A percentile compares a stretch with the other conserved stretches of the same genome.
These are phyloP conservation scores for Leccinellum rugosiceps DNA, from an alignment of 768 basidiomycete species.

Conservation along the genomic window DNA sequence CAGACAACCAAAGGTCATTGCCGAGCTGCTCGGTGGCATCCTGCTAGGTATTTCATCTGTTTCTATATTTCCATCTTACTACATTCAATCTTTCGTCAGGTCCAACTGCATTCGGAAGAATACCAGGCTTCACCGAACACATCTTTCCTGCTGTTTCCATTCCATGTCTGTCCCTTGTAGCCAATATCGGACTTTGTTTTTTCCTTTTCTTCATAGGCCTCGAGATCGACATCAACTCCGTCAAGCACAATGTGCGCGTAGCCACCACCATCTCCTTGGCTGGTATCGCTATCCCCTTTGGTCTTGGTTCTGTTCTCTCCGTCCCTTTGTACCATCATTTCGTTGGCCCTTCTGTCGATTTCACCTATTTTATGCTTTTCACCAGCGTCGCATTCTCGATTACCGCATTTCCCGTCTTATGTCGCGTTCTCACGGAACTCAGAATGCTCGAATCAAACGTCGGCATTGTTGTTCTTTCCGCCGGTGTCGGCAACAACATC, in stretches of 20 bases:
- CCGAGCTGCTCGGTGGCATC: conserved; percentile 86
- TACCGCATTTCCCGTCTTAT: conserved; percentile 83
- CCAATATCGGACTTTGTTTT: conserved; percentile 84
- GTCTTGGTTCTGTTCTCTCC: conserved; percentile 69
- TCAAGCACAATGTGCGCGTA: conserved; percentile 71
- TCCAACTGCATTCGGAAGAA: conserved; percentile 68
- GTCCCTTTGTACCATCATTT: conserved; percentile 56
- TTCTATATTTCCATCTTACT: conserved; percentile 12
- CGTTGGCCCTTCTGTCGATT: conserved; percentile 60
- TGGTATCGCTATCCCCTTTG: conserved; percentile 88
- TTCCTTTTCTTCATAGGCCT: conserved; percentile 94
- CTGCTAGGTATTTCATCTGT: conserved; percentile 58
- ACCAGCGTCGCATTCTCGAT: conserved; percentile 89
- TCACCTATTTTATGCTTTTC: conserved; percentile 93
- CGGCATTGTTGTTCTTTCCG: conserved; percentile 88
- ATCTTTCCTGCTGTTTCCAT: conserved; percentile 75
- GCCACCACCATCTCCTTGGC: conserved; percentile 70
- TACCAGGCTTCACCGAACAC: conserved; percentile 83
- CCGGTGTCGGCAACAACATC: conserved; percentile 88
- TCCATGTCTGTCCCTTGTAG: conserved; percentile 79
- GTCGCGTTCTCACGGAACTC: conserved; percentile 85
- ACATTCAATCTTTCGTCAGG: conserved; percentile 9
- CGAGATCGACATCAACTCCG: conserved; percentile 77
- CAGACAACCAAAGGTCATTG: conserved; percentile 82
- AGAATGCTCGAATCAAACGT: conserved; percentile 90